These are phyloP conservation scores for Trichoderma arundinaceum DNA, from an alignment of 2,329 filamentous ascomycete species.

Conservation along the genomic window DNA sequence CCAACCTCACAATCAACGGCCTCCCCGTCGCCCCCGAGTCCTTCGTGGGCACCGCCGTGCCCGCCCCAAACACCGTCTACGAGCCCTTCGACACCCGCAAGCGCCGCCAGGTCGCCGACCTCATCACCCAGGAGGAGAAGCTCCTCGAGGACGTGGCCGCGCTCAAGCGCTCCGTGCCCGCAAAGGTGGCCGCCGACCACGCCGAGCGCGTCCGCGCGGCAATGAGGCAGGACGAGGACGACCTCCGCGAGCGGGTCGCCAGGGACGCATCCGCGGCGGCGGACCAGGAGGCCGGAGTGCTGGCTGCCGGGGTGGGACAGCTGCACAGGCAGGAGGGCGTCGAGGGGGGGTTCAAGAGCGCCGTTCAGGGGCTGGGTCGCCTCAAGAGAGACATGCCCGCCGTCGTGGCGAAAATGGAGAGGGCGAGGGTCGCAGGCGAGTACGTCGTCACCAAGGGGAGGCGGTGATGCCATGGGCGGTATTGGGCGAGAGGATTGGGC, in stretches of 20 bases:
- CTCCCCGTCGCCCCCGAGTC: constrained; percentile 52
- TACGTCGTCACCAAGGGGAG: constrained; percentile 53
- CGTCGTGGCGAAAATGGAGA: constrained; percentile 68
- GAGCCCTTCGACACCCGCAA: constrained; percentile 66
- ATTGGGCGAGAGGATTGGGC: not conserved
- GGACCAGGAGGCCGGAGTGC: constrained; percentile 18
- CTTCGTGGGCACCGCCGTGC: constrained; percentile 43
- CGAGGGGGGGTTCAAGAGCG: constrained; percentile 53
- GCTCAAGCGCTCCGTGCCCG: constrained; percentile 61
- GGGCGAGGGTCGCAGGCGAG: constrained; percentile 63
- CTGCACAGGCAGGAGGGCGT: constrained; percentile 53
- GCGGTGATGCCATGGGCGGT: constrained; percentile 8
- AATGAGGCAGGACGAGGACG: constrained; percentile 55
- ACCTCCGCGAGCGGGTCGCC: constrained; percentile 43
- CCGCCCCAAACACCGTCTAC: constrained; percentile 48
- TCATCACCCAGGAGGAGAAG: constrained; percentile 67
- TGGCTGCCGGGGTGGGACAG: constrained; percentile 41
- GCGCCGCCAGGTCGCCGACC: constrained; percentile 63
- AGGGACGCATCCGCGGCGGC: constrained; percentile 32
- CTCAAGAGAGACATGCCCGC: constrained; percentile 66
- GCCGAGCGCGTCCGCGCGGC: constrained; percentile 49
- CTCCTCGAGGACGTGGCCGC: constrained; percentile 67
- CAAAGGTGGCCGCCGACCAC: constrained; percentile 50
- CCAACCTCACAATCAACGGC: constrained; percentile 69
- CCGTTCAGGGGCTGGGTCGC: constrained; percentile 57